phyloP scores from a whole-genome alignment of 495 filamentous ascomycete genomes.

The Annulohypoxylon maeteangense region DNA sequence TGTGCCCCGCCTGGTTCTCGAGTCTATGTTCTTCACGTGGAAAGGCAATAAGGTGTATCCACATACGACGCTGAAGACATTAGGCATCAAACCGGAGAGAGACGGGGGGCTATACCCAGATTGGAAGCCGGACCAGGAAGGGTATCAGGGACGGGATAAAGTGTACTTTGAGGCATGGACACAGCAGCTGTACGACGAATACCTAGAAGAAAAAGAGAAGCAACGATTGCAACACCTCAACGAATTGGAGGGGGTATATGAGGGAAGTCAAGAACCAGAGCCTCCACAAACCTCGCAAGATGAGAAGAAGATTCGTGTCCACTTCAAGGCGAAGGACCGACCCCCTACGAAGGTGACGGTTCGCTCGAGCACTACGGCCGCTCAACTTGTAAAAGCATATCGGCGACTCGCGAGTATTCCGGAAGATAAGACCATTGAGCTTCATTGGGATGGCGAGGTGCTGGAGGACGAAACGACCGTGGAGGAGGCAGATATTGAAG shows the following conservation, averaged over 20 bases:
- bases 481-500: conserved; percentile 76
- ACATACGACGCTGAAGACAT: conserved; percentile 74
- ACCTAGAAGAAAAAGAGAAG: conserved; percentile 53
- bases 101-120: conserved; percentile 48
- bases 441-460: conserved; percentile 84
- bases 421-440: conserved; percentile 63
- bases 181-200: conserved; percentile 64
- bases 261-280: conserved; percentile 20
- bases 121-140: conserved; percentile 41
- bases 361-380: conserved; percentile 51
- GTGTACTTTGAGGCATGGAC: conserved; percentile 82
- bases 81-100: conserved; percentile 64
- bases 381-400: conserved; percentile 54
- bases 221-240: conserved; percentile 46
- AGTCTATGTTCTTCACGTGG: conserved; percentile 80
- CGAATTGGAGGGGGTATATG: conserved; percentile 36
- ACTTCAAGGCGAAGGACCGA: conserved; percentile 58
- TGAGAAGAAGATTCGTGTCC: conserved; percentile 62
- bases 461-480: conserved; percentile 71
- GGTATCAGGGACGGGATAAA: conserved; percentile 51
- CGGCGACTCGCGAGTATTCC: conserved; percentile 46
- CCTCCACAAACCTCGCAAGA: conserved; percentile 38
- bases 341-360: conserved; percentile 52
- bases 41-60: conserved; percentile 76
- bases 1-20: conserved; percentile 50